These are phyloP conservation scores for Cardamine occulta DNA, from an alignment of 345 rosid genomes.

Conservation along the genomic window DNA sequence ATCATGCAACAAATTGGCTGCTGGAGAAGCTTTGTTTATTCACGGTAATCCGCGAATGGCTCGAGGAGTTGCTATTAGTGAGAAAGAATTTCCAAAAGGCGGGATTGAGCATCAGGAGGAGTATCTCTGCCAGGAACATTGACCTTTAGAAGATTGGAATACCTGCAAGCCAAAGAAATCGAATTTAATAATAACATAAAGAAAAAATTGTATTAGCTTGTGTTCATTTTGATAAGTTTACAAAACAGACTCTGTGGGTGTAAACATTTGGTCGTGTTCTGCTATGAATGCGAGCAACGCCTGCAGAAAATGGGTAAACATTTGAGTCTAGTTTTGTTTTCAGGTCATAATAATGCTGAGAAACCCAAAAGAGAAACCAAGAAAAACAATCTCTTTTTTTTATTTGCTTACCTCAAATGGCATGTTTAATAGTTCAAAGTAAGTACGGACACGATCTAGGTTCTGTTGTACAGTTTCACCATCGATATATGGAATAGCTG, in stretches of 20 bases:
- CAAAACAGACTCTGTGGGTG: conserved; percentile 69
- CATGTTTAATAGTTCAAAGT: conserved; percentile 92
- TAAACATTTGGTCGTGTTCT: conserved; percentile 73
- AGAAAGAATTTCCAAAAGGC: conserved; percentile 64
- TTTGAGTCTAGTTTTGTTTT: not conserved
- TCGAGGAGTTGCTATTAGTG: conserved; percentile 41
- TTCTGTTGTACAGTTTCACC: conserved; percentile 73
- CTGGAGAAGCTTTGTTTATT: conserved; percentile 39
- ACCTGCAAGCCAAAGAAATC: conserved; percentile 53
- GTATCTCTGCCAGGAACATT: conserved; percentile 89
- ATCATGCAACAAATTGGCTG: conserved; percentile 26
- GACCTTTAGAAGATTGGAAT: conserved; percentile 73
- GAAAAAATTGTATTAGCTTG: not conserved
- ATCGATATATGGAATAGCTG: conserved; percentile 87
- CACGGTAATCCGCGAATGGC: conserved; percentile 27
- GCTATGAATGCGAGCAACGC: conserved; percentile 85
- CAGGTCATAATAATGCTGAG: not conserved
- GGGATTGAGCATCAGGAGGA: conserved; percentile 75
- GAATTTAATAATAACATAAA: not conserved
- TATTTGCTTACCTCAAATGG: conserved; percentile 74
- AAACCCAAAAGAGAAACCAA: conserved; percentile 4
- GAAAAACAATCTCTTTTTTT: not conserved
- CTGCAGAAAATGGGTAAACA: conserved; percentile 46
- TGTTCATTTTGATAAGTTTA: conserved; percentile 3
- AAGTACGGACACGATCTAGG: conserved; percentile 86